Conservation (phyloP, 257 asterid genomes). For the Plantago ovata region DNA sequence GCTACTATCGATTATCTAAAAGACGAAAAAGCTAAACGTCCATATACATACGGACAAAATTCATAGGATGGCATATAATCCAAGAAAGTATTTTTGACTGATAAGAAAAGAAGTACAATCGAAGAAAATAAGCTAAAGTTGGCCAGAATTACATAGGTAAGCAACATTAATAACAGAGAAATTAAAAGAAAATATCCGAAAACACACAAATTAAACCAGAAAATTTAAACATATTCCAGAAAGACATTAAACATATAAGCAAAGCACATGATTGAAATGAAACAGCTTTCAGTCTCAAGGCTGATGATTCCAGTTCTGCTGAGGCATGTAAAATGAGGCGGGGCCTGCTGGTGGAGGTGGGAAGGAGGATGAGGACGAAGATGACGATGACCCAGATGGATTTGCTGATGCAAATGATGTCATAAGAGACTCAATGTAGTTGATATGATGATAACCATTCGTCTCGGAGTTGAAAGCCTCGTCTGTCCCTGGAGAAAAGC, state of each 20-base stretch:
- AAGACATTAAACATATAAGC: not conserved
- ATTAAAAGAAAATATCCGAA: too few relatives aligned
- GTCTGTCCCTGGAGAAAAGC: slow-evolving; percentile 1
- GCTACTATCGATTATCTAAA: too few relatives aligned
- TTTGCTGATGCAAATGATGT: slow-evolving; percentile 17
- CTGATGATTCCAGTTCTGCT: not conserved
- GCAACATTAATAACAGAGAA: too few relatives aligned
- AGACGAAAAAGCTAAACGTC: too few relatives aligned
- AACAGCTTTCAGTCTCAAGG: not conserved
- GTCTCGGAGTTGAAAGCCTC: not conserved
- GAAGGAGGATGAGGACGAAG: slow-evolving; percentile 1
- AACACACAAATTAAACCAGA: too few relatives aligned
- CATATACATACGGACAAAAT: too few relatives aligned
- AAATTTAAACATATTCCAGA: too few relatives aligned
- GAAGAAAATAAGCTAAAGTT: too few relatives aligned
- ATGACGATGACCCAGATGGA: slow-evolving; percentile 4
- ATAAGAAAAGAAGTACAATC: too few relatives aligned
- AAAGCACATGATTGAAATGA: not conserved
- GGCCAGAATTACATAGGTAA: too few relatives aligned
- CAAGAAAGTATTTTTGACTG: too few relatives aligned
- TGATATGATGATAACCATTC: slow-evolving; percentile 20
- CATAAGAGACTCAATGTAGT: slow-evolving; percentile 29
- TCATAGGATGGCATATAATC: too few relatives aligned
- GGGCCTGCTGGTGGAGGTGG: slow-evolving; percentile 2
- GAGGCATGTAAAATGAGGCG: not conserved